Evolutionary conservation across 2,329 filamentous ascomycete species (phyloP), one percentile per base, ranked within the genome.

Genomic region (Phyllosticta ampelicida): DNA sequence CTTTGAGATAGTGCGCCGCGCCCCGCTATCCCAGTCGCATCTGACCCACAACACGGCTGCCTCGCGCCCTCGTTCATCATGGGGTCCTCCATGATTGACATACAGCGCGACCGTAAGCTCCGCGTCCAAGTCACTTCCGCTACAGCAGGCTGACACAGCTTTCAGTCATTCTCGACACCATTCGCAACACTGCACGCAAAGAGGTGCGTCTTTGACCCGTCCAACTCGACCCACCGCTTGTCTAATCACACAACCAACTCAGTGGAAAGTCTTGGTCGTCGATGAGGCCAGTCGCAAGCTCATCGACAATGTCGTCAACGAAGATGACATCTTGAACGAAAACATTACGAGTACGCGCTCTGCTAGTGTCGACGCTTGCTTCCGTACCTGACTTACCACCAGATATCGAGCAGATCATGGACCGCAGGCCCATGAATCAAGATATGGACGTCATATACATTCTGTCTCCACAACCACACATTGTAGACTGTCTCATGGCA

Each of bases 221-320:
- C 11, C 48, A 19, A 58, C 23, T 62, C 65, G 13, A 20, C 36
- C 16, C 51, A 50, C 58, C n/a, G 23, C 23, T 8, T 57, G 44
- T 54, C 54, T 54, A 66, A 59, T n/a, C 57, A 59, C 58, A 54
- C 28, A 29, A 51, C 44, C 60, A 30, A 64, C 57, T 23, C 65
- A 96, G 90, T 99, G 94, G 94, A 99, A 97, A 82, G 89, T 96
- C 64, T 78, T 99, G 65, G 86, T 99, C 56, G 79, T 96, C 67
- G 94, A 99, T 75, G 85, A 89, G 65, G 80, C 78, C 59, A 91
- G 89, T 70, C 86, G 86, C 71, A 91, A 87, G 73, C 82, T 99
- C 66, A 81, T 99, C 66, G 86, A 95, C 74, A 95, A 92, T 78
- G 87, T 89, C 52, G 83, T 92, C 70, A 92, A 90, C 68, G 88